Evolutionary conservation across 78 protist species (phyloP).

Genomic region (Protostelium mycophagum): DNA sequence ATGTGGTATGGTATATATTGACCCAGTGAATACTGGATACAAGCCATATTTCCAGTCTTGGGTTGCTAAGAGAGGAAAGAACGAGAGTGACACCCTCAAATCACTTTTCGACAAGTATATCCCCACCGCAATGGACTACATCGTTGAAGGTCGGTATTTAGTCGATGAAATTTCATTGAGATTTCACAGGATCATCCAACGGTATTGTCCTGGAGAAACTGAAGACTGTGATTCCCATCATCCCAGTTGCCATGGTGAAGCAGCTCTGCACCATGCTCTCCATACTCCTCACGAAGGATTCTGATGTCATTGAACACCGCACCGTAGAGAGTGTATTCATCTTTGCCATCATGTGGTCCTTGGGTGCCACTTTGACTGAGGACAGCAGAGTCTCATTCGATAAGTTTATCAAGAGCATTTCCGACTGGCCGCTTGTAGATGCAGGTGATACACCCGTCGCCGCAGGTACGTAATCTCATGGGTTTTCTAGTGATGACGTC

Average conservation of each 20-base stretch:
- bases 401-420: conserved; percentile 7
- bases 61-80: conserved; percentile 8
- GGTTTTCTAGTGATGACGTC: neutral
- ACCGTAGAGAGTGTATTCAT: conserved; percentile 51
- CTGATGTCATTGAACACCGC: conserved; percentile 21
- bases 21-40: conserved; percentile 66
- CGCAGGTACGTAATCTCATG: neutral
- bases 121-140: neutral
- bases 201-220: neutral
- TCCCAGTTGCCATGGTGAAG: conserved; percentile 39
- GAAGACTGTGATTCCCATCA: conserved; percentile 8
- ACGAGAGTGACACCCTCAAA: conserved; percentile 1
- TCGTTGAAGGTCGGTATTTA: neutral
- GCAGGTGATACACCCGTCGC: neutral
- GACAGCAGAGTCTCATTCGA: neutral
- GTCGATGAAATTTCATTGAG: neutral
- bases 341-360: conserved; percentile 87
- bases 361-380: conserved; percentile 73
- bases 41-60: conserved; percentile 55
- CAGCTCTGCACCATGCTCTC: conserved; percentile 55
- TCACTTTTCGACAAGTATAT: conserved; percentile 48
- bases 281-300: conserved; percentile 42
- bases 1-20: conserved; percentile 99
- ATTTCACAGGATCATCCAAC: neutral
- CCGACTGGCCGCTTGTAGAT: neutral